These are phyloP conservation scores for Bombardia bombarda DNA, from an alignment of 495 filamentous ascomycete genomes.

Conservation along the genomic window DNA sequence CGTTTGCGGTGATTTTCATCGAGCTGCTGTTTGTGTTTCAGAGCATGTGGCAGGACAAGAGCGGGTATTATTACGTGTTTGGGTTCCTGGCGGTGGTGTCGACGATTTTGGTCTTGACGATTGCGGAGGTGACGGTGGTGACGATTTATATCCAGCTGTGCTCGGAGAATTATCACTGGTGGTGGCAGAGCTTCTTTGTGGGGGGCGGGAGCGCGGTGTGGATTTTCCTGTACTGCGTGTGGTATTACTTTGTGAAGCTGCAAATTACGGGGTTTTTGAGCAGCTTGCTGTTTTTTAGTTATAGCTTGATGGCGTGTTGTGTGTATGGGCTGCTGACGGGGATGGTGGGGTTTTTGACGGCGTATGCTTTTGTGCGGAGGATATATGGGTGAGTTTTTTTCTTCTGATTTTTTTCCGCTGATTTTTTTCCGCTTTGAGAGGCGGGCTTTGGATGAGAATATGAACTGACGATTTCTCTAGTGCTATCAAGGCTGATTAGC, in stretches of 20 bases:
- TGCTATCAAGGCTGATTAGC: no score
- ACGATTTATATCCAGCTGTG: slow-evolving; percentile 83
- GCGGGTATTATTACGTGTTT: slow-evolving; percentile 91
- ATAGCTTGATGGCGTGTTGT: slow-evolving; percentile 67
- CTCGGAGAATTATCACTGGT: slow-evolving; percentile 90
- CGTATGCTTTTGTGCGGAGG: slow-evolving; percentile 80
- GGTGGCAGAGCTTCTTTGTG: slow-evolving; percentile 87
- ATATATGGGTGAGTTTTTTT: slow-evolving; percentile 66
- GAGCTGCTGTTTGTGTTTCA: slow-evolving; percentile 90
- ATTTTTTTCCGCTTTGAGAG: no score
- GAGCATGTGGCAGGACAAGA: slow-evolving; percentile 88
- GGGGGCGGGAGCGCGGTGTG: slow-evolving; percentile 74
- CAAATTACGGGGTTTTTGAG: slow-evolving; percentile 79
- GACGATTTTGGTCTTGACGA: slow-evolving; percentile 66
- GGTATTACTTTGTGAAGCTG: slow-evolving; percentile 79
- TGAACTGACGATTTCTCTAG: no score
- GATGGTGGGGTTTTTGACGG: slow-evolving; percentile 81
- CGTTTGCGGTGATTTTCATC: slow-evolving; percentile 90
- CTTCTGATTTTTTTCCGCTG: not conserved
- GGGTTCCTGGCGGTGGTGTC: slow-evolving; percentile 77
- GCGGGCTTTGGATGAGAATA: no score
- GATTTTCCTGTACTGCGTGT: slow-evolving; percentile 80
- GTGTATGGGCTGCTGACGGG: slow-evolving; percentile 81
- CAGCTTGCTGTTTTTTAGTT: slow-evolving; percentile 79
- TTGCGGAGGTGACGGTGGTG: slow-evolving; percentile 85